Conservation (phyloP, 176 grass and related monocot species). For the Juncus effusus region DNA sequence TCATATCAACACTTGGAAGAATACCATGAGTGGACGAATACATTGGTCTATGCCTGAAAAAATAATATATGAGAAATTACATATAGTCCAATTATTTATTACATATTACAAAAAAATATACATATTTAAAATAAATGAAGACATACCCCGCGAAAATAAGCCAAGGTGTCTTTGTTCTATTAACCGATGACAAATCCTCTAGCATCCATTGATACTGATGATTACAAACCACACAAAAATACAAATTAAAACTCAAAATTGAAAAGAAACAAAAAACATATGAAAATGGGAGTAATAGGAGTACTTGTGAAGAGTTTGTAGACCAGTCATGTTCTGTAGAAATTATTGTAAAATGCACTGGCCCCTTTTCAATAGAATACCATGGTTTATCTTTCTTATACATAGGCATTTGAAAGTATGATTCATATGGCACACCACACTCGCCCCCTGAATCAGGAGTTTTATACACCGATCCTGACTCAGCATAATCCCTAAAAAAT, state of each 20-base stretch:
- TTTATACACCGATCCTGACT: slow-evolving; percentile 50
- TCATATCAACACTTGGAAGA: slow-evolving; percentile 37
- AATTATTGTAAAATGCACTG: slow-evolving; percentile 64
- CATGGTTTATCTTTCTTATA: slow-evolving; percentile 60
- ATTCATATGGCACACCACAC: slow-evolving; percentile 78
- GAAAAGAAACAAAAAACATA: neutral
- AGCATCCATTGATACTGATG: slow-evolving; percentile 61
- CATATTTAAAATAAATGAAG: slow-evolving; percentile 6
- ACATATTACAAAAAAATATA: neutral
- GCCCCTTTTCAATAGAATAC: slow-evolving; percentile 86
- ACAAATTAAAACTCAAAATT: neutral
- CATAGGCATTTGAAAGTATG: slow-evolving; percentile 76
- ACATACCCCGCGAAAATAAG: slow-evolving; percentile 71
- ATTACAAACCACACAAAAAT: slow-evolving; percentile 21
- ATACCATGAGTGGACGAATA: slow-evolving; percentile 50
- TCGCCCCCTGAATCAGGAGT: slow-evolving; percentile 75
- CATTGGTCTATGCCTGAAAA: slow-evolving; percentile 74
- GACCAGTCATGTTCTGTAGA: slow-evolving; percentile 77
- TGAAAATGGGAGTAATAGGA: neutral
- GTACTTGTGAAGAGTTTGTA: slow-evolving; percentile 55
- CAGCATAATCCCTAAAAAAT: slow-evolving; percentile 48
- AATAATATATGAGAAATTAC: slow-evolving; percentile 1
- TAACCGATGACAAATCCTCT: slow-evolving; percentile 49
- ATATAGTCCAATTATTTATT: neutral
- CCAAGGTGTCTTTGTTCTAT: slow-evolving; percentile 71